Evolutionary conservation across 176 grass and related monocot species (phyloP), one percentile per base, ranked within the genome.

Genomic region (Thinopyrum elongatum): DNA sequence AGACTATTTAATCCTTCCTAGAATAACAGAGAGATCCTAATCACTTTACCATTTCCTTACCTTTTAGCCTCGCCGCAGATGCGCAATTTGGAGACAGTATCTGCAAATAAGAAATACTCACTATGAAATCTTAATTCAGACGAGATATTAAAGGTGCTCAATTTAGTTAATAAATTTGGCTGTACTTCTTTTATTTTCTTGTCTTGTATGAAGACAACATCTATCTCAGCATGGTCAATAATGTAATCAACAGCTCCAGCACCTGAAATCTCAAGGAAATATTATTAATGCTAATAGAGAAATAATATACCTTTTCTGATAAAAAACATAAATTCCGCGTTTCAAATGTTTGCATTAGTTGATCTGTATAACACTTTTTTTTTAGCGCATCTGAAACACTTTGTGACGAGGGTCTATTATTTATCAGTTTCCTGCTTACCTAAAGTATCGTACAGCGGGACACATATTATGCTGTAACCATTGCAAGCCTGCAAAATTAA

Each of bases 111-210:
- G 46, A 81, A 70, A 36, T 35, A 31, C 9, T 77, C 33, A 59
- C 1, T 64, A 39, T 72, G 17, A 82, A 6, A 58, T 71, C 51
- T 44, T 21, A 34, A 81, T 51, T 74, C 49, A 86, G 17, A 35
- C 9, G 5, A 19, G 5, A 73, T 66, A 8, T 35, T 79, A 66
- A 66, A 63, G 19, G 2, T 87, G 71, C 16, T 12, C 4, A 59
- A 70, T 26, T 66, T 47, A 38, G 7, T 23, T 66, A 71, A 60
- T 68, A 59, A 17, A 53, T 66, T 51, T 86, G 17, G 62, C 29
- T 78, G 34, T 74, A 95, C 94, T 83, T 89, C 92, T 88, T 99
- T 94, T 57, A 99, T 92, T 87, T 99, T 99, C 90, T 95, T 99
- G 73, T 99, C 94, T 84, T 99, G 97, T 36, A 94, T 88, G 78